phyloP scores from a whole-genome alignment of 2,329 filamentous ascomycete species.

The Aspergillus versicolor region DNA sequence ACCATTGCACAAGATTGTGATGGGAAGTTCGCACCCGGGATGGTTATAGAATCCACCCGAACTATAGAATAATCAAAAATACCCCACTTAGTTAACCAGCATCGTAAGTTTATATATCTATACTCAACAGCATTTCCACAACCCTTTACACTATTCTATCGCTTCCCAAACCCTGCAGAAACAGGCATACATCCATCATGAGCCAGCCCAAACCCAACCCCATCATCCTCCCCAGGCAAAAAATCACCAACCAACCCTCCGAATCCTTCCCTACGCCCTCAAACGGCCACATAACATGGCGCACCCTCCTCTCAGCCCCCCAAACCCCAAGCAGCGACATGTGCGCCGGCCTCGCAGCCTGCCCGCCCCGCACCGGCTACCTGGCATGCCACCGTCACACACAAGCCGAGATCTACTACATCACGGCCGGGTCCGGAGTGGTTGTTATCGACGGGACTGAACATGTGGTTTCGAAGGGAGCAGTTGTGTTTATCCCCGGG shows the following conservation, averaged over 20 bases:
- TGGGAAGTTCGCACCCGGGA: too few relatives aligned
- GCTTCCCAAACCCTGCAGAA: background rate
- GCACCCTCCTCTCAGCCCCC: background rate
- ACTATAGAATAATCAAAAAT: too few relatives aligned
- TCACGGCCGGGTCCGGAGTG: conserved; percentile 37
- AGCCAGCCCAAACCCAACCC: background rate
- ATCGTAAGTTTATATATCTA: too few relatives aligned
- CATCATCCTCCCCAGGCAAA: background rate
- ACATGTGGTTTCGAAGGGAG: conserved; percentile 32
- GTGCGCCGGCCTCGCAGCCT: background rate
- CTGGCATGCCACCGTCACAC: conserved; percentile 35
- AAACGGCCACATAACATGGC: background rate
- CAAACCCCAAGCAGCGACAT: background rate
- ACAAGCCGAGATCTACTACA: conserved; percentile 47
- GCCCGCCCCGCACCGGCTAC: background rate
- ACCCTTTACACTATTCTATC: background rate
- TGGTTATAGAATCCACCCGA: too few relatives aligned
- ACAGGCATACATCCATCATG: background rate
- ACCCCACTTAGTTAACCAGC: too few relatives aligned
- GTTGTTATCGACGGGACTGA: conserved; percentile 39
- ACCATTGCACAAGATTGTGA: too few relatives aligned
- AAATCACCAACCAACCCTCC: background rate
- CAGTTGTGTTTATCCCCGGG: conserved; percentile 43
- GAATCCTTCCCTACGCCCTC: background rate
- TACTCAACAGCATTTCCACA: background rate